A percentile compares a stretch with the other conserved stretches of the same genome.
These are phyloP conservation scores for Heterobasidion occidentale DNA, from an alignment of 1,284 basidiomycete genomes.

Conservation along the genomic window DNA sequence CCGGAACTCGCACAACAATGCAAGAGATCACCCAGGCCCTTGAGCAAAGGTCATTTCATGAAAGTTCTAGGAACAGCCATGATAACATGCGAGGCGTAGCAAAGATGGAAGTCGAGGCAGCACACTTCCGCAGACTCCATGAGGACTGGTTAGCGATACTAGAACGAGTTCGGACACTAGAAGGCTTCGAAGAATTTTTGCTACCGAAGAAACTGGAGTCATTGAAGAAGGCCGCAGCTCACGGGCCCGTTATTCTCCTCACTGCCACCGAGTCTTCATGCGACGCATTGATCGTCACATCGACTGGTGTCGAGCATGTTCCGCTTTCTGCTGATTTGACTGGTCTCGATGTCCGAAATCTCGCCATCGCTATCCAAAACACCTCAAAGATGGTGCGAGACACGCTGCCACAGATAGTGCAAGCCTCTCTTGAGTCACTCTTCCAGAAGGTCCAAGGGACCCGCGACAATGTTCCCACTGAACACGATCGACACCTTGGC, in stretches of 20 bases:
- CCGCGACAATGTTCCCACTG: background rate
- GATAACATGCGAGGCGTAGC: background rate
- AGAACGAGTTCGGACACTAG: constrained; percentile 1
- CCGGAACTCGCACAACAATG: background rate
- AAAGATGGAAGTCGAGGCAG: background rate
- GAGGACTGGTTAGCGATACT: constrained; percentile 1
- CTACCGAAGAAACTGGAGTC: background rate
- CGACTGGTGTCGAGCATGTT: background rate
- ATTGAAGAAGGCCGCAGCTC: background rate
- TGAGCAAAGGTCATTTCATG: background rate
- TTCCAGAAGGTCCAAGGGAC: background rate
- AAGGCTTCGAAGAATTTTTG: constrained; percentile 6
- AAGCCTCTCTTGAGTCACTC: background rate
- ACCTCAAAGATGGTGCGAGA: background rate
- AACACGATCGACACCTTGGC: background rate
- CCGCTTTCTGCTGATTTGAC: background rate
- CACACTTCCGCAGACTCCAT: background rate
- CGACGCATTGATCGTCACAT: constrained; percentile 1
- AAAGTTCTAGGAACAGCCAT: background rate
- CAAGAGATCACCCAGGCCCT: background rate
- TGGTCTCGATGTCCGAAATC: background rate
- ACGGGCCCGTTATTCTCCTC: constrained; percentile 7
- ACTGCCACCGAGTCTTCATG: background rate
- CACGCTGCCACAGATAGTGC: background rate
- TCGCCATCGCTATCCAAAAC: background rate